Percentiles rank a stretch among this genome's conserved stretches.
These are phyloP conservation scores for Fragaria iinumae DNA, from an alignment of 306 rosid genomes.

Conservation along the genomic window DNA sequence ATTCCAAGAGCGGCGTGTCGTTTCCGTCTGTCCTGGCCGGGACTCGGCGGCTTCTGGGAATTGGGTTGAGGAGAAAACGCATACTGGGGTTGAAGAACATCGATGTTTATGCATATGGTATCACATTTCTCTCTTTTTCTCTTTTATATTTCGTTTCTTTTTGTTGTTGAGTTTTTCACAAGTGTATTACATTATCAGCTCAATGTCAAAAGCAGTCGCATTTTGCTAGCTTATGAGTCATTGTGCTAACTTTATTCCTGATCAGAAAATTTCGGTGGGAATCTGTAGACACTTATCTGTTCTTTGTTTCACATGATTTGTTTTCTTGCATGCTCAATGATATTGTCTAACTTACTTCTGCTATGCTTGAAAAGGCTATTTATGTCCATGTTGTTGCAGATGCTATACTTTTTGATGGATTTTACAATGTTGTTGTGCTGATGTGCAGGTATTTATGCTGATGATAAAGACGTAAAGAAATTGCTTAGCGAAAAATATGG, in stretches of 20 bases:
- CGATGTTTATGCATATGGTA: conserved; percentile 89
- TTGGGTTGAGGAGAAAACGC: conserved; percentile 74
- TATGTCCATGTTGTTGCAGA: background rate
- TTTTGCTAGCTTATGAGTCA: background rate
- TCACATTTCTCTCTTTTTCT: background rate
- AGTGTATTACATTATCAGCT: too few species aligned
- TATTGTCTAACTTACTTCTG: background rate
- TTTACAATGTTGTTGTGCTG: conserved; percentile 7
- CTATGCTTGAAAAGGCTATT: background rate
- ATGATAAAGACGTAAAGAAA: conserved; percentile 50
- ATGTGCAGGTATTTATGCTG: conserved; percentile 78
- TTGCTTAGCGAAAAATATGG: conserved; percentile 56
- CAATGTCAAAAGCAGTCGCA: too few species aligned
- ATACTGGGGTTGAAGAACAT: conserved; percentile 80
- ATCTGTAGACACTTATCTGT: background rate
- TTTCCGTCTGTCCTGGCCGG: conserved; percentile 64
- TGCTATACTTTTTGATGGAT: background rate
- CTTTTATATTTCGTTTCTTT: background rate
- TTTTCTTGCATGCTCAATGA: background rate
- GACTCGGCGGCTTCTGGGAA: conserved; percentile 71
- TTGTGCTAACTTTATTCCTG: too few species aligned
- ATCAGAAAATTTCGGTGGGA: background rate
- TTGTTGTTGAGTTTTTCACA: background rate
- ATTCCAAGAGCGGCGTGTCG: conserved; percentile 56
- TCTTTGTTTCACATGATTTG: background rate